phyloP scores from a whole-genome alignment of 2,329 filamentous ascomycete species.

The Cladorrhinum sp. region DNA sequence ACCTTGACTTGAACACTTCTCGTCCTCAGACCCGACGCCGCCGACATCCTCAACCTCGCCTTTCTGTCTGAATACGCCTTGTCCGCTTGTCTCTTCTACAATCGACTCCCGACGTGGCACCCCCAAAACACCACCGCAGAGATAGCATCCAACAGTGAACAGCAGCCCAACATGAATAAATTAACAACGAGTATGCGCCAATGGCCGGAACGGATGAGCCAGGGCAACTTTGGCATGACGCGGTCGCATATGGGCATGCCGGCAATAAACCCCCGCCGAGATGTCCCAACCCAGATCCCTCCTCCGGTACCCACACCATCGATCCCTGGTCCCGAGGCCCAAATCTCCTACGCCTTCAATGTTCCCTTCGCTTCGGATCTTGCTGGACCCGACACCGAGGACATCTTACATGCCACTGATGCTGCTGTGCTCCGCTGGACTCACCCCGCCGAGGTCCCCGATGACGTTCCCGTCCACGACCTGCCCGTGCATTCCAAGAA shows the following conservation, averaged over 20 bases:
- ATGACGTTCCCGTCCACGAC: slow-evolving; percentile 80
- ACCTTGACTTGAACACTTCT: slow-evolving; percentile 12
- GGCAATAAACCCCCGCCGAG: slow-evolving; percentile 55
- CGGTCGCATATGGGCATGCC: slow-evolving; percentile 55
- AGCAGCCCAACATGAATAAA: slow-evolving; percentile 60
- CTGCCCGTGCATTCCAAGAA: slow-evolving; percentile 90
- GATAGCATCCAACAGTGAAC: slow-evolving; percentile 3
- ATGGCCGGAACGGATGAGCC: slow-evolving; percentile 68
- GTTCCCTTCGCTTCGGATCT: slow-evolving; percentile 93
- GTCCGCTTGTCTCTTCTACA: neutral
- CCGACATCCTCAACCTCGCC: slow-evolving; percentile 8
- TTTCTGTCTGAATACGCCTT: slow-evolving; percentile 3
- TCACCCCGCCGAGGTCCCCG: slow-evolving; percentile 80
- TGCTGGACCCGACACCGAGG: slow-evolving; percentile 86
- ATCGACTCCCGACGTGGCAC: slow-evolving; percentile 2
- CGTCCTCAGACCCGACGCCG: slow-evolving; percentile 1
- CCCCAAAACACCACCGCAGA: slow-evolving; percentile 1
- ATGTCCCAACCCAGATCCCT: slow-evolving; percentile 49
- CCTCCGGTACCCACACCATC: slow-evolving; percentile 60
- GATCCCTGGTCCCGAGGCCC: slow-evolving; percentile 64
- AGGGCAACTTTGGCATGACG: slow-evolving; percentile 60
- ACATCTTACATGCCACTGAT: slow-evolving; percentile 87
- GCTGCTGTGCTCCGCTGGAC: slow-evolving; percentile 91
- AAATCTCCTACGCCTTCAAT: slow-evolving; percentile 94
- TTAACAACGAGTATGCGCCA: slow-evolving; percentile 66